Percentiles rank a stretch among this genome's conserved stretches.
phyloP scores from a whole-genome alignment of 2,329 filamentous ascomycete species.

The Chaetomiaceae sp. region DNA sequence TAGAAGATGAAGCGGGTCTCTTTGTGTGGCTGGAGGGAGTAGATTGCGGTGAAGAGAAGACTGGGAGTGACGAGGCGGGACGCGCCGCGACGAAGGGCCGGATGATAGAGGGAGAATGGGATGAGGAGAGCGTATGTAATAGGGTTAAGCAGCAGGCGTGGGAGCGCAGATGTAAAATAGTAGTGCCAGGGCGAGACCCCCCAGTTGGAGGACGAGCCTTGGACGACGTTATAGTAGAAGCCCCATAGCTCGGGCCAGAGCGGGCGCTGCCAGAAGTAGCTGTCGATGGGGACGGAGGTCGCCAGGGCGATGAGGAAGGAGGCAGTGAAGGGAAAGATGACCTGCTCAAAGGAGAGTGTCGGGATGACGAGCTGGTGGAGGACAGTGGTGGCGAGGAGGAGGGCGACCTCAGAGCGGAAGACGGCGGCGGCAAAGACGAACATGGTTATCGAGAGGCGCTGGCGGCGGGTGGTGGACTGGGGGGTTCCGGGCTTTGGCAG shows the following conservation, averaged over 20 bases:
- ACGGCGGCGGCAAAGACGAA: slow-evolving; percentile 77
- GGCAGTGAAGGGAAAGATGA: slow-evolving; percentile 62
- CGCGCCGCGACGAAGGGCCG: slow-evolving; percentile 41
- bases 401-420: slow-evolving; percentile 84
- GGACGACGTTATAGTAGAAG: slow-evolving; percentile 87
- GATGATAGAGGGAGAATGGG: slow-evolving; percentile 47
- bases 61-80: slow-evolving; percentile 58
- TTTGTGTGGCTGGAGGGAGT: slow-evolving; percentile 90
- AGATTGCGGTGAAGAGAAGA: slow-evolving; percentile 69
- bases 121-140: slow-evolving; percentile 54
- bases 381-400: slow-evolving; percentile 68
- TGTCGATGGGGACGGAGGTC: slow-evolving; percentile 73
- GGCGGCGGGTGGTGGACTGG: slow-evolving; percentile 38
- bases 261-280: slow-evolving; percentile 84
- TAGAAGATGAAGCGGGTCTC: slow-evolving; percentile 96
- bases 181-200: slow-evolving; percentile 80
- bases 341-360: slow-evolving; percentile 48
- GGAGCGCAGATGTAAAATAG: slow-evolving; percentile 79
- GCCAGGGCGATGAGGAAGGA: slow-evolving; percentile 64
- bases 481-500: slow-evolving; percentile 35
- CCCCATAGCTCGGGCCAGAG: slow-evolving; percentile 88
- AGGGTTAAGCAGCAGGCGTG: slow-evolving; percentile 80
- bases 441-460: slow-evolving; percentile 64
- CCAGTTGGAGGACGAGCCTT: slow-evolving; percentile 81
- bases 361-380: slow-evolving; percentile 57